Evolutionary conservation across 495 filamentous ascomycete genomes (phyloP).

Genomic region (Penicillium tannophilum): DNA sequence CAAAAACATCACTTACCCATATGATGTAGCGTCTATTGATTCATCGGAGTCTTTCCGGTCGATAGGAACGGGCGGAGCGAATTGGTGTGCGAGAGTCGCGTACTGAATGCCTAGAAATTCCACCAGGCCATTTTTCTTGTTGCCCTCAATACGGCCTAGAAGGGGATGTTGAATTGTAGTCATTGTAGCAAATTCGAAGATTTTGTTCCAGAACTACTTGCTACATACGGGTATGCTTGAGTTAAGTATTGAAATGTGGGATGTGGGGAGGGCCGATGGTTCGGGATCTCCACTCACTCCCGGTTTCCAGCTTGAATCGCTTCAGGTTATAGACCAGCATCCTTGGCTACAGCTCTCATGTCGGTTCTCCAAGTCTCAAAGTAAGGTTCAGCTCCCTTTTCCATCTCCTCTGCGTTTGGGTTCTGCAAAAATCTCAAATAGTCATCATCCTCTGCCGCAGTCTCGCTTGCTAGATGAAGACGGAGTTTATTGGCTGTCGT

Average conservation of each 20-base stretch:
- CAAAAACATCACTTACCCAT: neutral
- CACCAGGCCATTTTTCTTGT: neutral
- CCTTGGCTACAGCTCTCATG: neutral
- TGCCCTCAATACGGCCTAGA: neutral
- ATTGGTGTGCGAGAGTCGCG: neutral
- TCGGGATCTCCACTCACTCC: neutral
- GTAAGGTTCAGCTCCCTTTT: neutral
- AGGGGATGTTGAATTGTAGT: neutral
- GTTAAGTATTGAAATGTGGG: neutral
- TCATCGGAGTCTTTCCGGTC: neutral
- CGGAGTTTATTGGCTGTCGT: neutral
- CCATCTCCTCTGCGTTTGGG: neutral
- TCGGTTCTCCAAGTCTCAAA: neutral
- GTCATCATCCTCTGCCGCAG: neutral
- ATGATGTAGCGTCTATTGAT: neutral
- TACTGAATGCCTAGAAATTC: conserved; percentile 1
- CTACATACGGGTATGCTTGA: neutral
- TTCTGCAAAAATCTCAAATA: neutral
- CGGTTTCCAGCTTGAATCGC: neutral
- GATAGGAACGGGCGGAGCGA: neutral
- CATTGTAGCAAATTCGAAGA: neutral
- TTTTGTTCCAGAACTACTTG: neutral
- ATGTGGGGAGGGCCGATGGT: neutral
- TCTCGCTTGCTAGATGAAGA: neutral
- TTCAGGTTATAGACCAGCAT: neutral